Evolutionary conservation across 2,329 filamentous ascomycete genomes (phyloP).

Genomic region (Aspergillus spinulosporus): DNA sequence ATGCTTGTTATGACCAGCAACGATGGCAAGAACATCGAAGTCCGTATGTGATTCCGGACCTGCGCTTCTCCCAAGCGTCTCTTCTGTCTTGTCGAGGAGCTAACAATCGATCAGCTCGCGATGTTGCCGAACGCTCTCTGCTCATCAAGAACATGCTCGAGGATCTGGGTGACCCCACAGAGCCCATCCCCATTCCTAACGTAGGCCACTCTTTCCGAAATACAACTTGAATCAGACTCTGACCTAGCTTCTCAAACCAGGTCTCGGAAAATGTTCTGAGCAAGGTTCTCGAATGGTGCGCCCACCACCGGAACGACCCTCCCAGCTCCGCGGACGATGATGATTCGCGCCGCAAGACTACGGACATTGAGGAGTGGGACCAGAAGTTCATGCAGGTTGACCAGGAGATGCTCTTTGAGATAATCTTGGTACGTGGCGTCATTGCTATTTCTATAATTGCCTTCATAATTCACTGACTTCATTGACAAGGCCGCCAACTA

Average conservation of each 20-base stretch:
- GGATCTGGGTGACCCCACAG: constrained; percentile 71
- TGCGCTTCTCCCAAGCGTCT: not conserved
- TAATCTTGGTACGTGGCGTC: constrained; percentile 74
- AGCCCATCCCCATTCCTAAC: constrained; percentile 70
- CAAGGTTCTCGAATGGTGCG: constrained; percentile 98
- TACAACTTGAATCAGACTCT: not conserved
- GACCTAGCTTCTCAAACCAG: constrained; percentile 40
- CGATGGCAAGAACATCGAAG: constrained; percentile 43
- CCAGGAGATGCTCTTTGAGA: constrained; percentile 99
- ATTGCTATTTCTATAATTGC: not conserved
- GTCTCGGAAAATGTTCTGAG: constrained; percentile 90
- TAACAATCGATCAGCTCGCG: constrained; percentile 60
- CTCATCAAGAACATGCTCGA: constrained; percentile 99
- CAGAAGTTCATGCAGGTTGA: constrained; percentile 99
- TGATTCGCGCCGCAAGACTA: constrained; percentile 95
- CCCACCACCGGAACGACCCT: constrained; percentile 89
- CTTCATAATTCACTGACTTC: constrained; percentile 1
- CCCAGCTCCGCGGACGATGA: constrained; percentile 79
- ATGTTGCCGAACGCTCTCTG: constrained; percentile 85
- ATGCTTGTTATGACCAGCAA: constrained; percentile 20
- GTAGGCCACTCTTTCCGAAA: constrained; percentile 26
- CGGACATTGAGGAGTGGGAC: constrained; percentile 99
- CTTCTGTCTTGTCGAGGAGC: not conserved
- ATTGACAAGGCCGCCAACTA: constrained; percentile 82
- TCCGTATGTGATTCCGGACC: constrained; percentile 47